Percentiles rank a stretch among this genome's conserved stretches.
Evolutionary conservation across 257 asterid species (phyloP).

Genomic region (Primulina tabacum): DNA sequence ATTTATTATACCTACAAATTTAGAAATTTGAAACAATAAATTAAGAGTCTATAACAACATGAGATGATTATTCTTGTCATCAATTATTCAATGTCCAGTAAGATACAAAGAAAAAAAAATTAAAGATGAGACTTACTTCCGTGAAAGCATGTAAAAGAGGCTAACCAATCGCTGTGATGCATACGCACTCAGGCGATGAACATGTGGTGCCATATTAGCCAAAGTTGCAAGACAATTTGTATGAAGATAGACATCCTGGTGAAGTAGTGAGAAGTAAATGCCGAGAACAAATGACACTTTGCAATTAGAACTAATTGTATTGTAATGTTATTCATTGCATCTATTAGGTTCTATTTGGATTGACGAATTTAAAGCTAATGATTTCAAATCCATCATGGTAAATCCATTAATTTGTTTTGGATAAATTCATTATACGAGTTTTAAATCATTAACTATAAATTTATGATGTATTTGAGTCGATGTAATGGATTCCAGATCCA

Average conservation of each 20-base stretch:
- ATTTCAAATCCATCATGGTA: too few relatives aligned
- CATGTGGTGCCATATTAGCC: conserved; percentile 96
- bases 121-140: conserved; percentile 64
- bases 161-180: conserved; percentile 95
- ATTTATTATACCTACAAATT: conserved; percentile 74
- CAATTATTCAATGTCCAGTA: conserved; percentile 1
- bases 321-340: not conserved
- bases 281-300: not conserved
- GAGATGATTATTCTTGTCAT: not conserved
- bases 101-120: conserved; percentile 13
- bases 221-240: conserved; percentile 88
- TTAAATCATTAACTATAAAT: not conserved
- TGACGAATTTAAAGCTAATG: too few relatives aligned
- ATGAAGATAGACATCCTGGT: conserved; percentile 91
- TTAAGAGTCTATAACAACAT: not conserved
- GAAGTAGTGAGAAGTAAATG: conserved; percentile 28
- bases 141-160: conserved; percentile 96
- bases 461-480: not conserved
- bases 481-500: too few relatives aligned
- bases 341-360: too few relatives aligned
- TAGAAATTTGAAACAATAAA: conserved; percentile 19
- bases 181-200: conserved; percentile 78
- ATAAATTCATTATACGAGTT: not conserved
- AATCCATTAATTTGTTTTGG: not conserved
- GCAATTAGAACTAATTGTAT: not conserved